phyloP scores from a whole-genome alignment of 768 basidiomycete genomes.

The Macrocybe gigantea region DNA sequence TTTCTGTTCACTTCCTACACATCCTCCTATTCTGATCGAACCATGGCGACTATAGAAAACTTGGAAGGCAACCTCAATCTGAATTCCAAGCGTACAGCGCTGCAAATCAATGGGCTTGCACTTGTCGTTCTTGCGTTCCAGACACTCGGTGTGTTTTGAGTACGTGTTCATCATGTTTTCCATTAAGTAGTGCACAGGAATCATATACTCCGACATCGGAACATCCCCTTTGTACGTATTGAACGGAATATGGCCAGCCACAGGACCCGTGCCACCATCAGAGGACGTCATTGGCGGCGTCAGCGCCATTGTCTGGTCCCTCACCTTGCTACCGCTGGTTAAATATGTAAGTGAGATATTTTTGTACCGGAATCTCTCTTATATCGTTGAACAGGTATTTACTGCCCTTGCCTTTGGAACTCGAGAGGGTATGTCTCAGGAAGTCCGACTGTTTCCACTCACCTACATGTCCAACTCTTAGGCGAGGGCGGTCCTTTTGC shows the following conservation, averaged over 20 bases:
- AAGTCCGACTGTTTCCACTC: not conserved
- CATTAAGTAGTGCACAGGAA: conserved; percentile 21
- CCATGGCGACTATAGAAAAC: no score
- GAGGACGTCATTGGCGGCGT: conserved; percentile 65
- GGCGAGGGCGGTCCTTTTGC: conserved; percentile 73
- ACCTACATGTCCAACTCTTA: conserved; percentile 8
- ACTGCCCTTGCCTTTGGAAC: conserved; percentile 45
- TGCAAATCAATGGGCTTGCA: conserved; percentile 22
- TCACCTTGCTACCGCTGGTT: conserved; percentile 52
- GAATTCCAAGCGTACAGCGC: conserved; percentile 9
- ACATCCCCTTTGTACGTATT: conserved; percentile 60
- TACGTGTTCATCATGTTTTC: not conserved
- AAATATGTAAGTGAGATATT: conserved; percentile 47
- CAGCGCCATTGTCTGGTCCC: conserved; percentile 60
- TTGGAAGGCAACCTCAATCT: no score
- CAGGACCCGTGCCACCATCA: conserved; percentile 37
- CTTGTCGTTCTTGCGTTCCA: conserved; percentile 27
- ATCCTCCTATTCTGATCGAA: no score
- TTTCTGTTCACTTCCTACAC: no score
- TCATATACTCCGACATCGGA: conserved; percentile 46
- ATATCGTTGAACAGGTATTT: conserved; percentile 22
- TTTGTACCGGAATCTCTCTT: not conserved
- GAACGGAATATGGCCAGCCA: conserved; percentile 55
- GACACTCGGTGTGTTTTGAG: conserved; percentile 19
- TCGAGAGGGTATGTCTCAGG: conserved; percentile 32